A percentile compares a stretch with the other conserved stretches of the same genome.
Conservation (phyloP, 75 land plant genomes). For the Pinus taeda region DNA sequence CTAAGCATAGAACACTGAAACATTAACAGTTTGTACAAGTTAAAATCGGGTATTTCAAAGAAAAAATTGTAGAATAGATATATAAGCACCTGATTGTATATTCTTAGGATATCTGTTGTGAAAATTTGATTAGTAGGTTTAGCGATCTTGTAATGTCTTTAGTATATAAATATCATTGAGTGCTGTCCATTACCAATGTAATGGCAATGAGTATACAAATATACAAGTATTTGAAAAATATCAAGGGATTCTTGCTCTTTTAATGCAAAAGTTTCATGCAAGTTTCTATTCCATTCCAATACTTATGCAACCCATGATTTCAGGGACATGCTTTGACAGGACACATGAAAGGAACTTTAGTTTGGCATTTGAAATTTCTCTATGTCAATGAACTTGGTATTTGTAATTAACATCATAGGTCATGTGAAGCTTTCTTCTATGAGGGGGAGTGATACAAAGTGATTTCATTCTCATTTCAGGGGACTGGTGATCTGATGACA, state of each 20-base stretch:
- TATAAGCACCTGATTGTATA: too few relatives aligned
- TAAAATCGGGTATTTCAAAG: too few relatives aligned
- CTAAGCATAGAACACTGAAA: too few relatives aligned
- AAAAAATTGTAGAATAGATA: too few relatives aligned
- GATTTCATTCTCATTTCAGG: constrained; percentile 36
- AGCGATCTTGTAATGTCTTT: too few relatives aligned
- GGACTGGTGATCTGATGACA: constrained; percentile 93
- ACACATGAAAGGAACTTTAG: too few relatives aligned
- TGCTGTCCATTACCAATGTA: background rate
- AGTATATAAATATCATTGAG: too few relatives aligned
- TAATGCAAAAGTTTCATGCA: background rate
- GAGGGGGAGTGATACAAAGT: background rate
- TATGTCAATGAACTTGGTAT: background rate
- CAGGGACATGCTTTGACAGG: background rate
- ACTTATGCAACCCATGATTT: background rate
- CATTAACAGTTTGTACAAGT: too few relatives aligned
- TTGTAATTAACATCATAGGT: background rate
- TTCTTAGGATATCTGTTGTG: too few relatives aligned
- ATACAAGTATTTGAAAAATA: background rate
- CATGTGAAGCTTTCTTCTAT: background rate
- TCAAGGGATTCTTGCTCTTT: background rate
- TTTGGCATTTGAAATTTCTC: background rate
- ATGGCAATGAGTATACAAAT: background rate
- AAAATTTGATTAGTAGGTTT: too few relatives aligned
- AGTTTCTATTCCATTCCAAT: background rate